A percentile compares a stretch with the other conserved stretches of the same genome.
Conservation (phyloP, 192 early-diverging fungal species). For the Backusella psychrophila region DNA sequence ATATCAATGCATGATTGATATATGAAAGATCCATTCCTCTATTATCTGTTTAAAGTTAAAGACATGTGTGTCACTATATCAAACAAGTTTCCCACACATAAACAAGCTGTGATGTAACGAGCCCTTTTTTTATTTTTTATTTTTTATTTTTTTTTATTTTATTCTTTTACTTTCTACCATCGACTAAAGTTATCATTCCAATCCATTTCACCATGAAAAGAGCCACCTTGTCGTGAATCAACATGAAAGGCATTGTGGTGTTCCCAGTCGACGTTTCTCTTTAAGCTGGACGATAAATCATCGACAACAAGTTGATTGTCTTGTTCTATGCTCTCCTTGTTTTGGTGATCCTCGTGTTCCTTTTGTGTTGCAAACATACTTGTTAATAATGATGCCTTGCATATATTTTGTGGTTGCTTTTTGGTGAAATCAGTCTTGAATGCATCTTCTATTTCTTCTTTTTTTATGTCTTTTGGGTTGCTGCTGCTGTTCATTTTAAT, state of each 20-base stretch:
- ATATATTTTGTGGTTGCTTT: background rate
- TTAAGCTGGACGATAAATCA: background rate
- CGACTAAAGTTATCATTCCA: constrained; percentile 1
- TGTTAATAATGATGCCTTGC: background rate
- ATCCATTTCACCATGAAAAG: background rate
- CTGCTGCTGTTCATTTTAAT: background rate
- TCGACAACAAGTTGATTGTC: background rate
- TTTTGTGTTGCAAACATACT: background rate
- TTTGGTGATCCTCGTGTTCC: background rate
- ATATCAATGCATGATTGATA: too few relatives aligned
- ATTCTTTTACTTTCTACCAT: background rate
- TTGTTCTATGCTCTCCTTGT: background rate
- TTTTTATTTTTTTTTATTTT: background rate
- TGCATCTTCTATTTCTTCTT: background rate
- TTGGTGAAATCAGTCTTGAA: constrained; percentile 2
- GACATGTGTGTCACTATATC: too few relatives aligned
- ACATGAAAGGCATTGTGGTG: background rate
- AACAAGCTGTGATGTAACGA: too few relatives aligned
- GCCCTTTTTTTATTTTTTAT: background rate
- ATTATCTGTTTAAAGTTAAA: too few relatives aligned
- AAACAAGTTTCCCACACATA: too few relatives aligned
- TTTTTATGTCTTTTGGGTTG: background rate
- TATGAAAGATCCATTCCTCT: too few relatives aligned
- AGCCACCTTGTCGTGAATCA: too few relatives aligned
- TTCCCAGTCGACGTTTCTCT: background rate